Evolutionary conservation across 805 yeast genomes (phyloP).

Genomic region (Clavispora santaluciae): DNA sequence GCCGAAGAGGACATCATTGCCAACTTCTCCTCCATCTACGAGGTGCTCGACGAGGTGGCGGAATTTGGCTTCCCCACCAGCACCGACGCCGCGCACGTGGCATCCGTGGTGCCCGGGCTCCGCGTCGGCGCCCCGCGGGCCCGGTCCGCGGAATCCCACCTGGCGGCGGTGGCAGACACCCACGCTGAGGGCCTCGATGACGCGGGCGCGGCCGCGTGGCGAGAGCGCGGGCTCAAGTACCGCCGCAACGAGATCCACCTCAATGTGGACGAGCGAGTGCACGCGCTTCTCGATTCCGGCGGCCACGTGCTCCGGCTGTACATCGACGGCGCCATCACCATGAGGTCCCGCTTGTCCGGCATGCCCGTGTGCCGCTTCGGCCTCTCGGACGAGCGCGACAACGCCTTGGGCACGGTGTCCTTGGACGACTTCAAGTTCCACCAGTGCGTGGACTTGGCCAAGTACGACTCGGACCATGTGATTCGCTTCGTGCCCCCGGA

Average conservation of each 20-base stretch:
- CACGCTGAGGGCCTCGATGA: slow-evolving; percentile 6
- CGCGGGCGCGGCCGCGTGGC: slow-evolving; percentile 53
- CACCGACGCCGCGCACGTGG: slow-evolving; percentile 40
- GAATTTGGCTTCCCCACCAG: slow-evolving; percentile 77
- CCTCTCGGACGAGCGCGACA: slow-evolving; percentile 47
- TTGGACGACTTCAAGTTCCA: slow-evolving; percentile 81
- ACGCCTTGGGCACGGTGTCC: slow-evolving; percentile 31
- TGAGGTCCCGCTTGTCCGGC: slow-evolving; percentile 73
- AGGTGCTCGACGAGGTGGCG: slow-evolving; percentile 67
- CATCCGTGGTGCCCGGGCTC: slow-evolving; percentile 14
- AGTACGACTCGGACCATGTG: slow-evolving; percentile 58
- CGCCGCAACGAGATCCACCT: slow-evolving; percentile 76
- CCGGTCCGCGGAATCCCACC: slow-evolving; percentile 13
- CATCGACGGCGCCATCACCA: slow-evolving; percentile 69
- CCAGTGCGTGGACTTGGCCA: slow-evolving; percentile 73
- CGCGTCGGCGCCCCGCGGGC: slow-evolving; percentile 32
- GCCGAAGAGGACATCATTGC: slow-evolving; percentile 47
- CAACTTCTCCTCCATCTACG: slow-evolving; percentile 68
- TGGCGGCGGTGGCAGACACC: slow-evolving; percentile 3
- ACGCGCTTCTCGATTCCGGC: slow-evolving; percentile 59
- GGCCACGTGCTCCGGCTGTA: slow-evolving; percentile 63
- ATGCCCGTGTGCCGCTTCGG: slow-evolving; percentile 83
- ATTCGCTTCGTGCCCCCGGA: slow-evolving; percentile 84
- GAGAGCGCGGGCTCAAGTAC: slow-evolving; percentile 65
- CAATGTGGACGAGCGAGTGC: slow-evolving; percentile 71